Percentiles rank a stretch among this genome's conserved stretches.
phyloP scores from a whole-genome alignment of 768 basidiomycete genomes.

The Phanerodontia chrysosporium region DNA sequence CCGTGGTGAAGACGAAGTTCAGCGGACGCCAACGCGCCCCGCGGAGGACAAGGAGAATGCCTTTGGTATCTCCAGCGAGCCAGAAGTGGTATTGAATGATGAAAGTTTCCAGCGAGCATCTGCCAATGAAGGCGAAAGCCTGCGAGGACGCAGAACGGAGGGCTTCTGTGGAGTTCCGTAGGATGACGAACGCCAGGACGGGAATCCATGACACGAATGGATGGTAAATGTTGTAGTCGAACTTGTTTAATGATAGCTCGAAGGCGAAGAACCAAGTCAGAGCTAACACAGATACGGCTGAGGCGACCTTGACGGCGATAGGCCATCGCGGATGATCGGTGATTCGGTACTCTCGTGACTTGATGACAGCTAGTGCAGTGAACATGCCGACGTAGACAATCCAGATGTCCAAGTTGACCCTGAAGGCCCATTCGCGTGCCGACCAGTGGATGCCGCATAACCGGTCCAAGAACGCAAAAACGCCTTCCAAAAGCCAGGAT shows the following conservation, averaged over 20 bases:
- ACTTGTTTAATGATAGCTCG: conserved; percentile 76
- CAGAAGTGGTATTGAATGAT: conserved; percentile 88
- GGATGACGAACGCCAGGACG: conserved; percentile 65
- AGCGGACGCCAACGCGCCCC: conserved; percentile 68
- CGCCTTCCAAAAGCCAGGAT: conserved; percentile 52
- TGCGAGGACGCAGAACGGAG: conserved; percentile 68
- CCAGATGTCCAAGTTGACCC: conserved; percentile 84
- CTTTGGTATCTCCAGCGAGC: conserved; percentile 82
- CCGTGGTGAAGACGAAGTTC: conserved; percentile 73
- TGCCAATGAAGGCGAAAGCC: conserved; percentile 77
- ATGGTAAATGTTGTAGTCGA: conserved; percentile 83
- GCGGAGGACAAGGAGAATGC: conserved; percentile 74
- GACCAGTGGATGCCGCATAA: conserved; percentile 80
- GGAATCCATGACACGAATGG: conserved; percentile 80
- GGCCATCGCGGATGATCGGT: conserved; percentile 69
- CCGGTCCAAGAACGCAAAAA: conserved; percentile 62
- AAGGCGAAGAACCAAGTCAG: conserved; percentile 81
- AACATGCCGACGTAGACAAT: conserved; percentile 89
- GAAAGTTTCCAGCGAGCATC: conserved; percentile 87
- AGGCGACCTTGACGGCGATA: conserved; percentile 40
- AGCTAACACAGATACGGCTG: conserved; percentile 46
- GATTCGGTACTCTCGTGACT: conserved; percentile 67
- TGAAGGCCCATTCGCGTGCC: conserved; percentile 83
- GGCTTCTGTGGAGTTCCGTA: conserved; percentile 72
- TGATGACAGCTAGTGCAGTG: conserved; percentile 66